Evolutionary conservation across 108 stramenopile species (phyloP).

Genomic region (Poteriospumella lacustris): DNA sequence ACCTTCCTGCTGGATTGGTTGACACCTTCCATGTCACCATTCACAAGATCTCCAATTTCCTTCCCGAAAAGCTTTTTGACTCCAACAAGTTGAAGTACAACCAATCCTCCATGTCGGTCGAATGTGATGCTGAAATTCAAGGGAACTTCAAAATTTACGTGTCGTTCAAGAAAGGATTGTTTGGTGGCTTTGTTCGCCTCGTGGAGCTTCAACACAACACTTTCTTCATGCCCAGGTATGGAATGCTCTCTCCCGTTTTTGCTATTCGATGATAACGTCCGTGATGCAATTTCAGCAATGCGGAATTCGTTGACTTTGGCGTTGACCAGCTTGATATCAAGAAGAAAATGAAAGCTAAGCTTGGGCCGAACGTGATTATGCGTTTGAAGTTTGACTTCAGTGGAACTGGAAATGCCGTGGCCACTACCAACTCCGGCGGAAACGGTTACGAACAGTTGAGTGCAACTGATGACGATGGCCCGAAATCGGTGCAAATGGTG

Average conservation of each 20-base stretch:
- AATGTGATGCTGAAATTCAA: not conserved
- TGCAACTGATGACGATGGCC: too few species aligned
- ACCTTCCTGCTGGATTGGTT: not conserved
- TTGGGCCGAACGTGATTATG: slow-evolving; percentile 1
- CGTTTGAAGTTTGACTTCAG: not conserved
- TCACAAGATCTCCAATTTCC: not conserved
- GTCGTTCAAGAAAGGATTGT: not conserved
- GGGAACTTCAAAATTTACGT: slow-evolving; percentile 22
- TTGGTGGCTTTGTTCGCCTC: not conserved
- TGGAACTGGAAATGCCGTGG: slow-evolving; percentile 38
- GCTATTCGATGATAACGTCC: not conserved
- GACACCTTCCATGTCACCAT: not conserved
- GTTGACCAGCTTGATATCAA: slow-evolving; percentile 26
- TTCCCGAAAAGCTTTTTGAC: slow-evolving; percentile 3
- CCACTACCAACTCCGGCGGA: slow-evolving; percentile 33
- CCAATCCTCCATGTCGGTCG: not conserved
- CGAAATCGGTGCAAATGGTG: too few species aligned
- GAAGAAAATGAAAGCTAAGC: not conserved
- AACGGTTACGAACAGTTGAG: too few species aligned
- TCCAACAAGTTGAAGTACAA: not conserved
- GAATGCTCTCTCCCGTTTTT: not conserved
- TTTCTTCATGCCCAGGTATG: slow-evolving; percentile 3
- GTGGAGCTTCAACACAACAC: slow-evolving; percentile 23
- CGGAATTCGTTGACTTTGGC: not conserved
- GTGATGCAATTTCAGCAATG: not conserved